Evolutionary conservation across 2,329 filamentous ascomycete species (phyloP).

Genomic region (Aspergillus sp.): DNA sequence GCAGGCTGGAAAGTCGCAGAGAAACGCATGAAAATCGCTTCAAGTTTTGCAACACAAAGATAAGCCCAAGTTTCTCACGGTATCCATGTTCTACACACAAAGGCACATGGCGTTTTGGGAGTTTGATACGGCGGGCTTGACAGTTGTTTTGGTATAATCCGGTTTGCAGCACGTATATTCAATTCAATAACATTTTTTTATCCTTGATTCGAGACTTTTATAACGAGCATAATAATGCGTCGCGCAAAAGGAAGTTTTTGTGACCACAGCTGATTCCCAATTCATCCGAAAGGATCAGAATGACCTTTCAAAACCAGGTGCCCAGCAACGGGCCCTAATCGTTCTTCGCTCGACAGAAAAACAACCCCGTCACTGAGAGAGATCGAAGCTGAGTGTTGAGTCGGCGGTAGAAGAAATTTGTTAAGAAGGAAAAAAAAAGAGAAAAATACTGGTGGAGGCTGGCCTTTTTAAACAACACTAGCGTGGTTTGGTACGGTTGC

Average conservation of each 20-base stretch:
- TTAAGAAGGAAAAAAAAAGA: slow-evolving; percentile 46
- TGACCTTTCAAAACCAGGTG: slow-evolving; percentile 70
- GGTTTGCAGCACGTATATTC: slow-evolving; percentile 15
- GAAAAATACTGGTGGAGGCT: slow-evolving; percentile 29
- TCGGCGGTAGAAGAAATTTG: slow-evolving; percentile 54
- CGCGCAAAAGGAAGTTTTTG: slow-evolving; percentile 33
- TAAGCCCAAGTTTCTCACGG: slow-evolving; percentile 29
- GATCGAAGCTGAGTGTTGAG: slow-evolving; percentile 57
- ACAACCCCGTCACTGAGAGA: slow-evolving; percentile 59
- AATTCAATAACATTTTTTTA: slow-evolving; percentile 1
- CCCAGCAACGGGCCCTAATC: slow-evolving; percentile 69
- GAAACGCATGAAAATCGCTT: slow-evolving; percentile 46
- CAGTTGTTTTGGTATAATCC: slow-evolving; percentile 3
- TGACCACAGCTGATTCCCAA: slow-evolving; percentile 77
- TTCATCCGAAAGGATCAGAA: slow-evolving; percentile 65
- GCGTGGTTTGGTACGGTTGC: slow-evolving; percentile 36
- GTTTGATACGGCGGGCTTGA: slow-evolving; percentile 8
- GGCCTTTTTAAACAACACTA: slow-evolving; percentile 35
- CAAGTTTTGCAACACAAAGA: slow-evolving; percentile 55
- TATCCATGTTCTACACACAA: slow-evolving; percentile 12
- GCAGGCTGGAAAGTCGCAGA: slow-evolving; percentile 65
- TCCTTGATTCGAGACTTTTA: slow-evolving; percentile 7
- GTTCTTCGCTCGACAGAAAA: slow-evolving; percentile 72
- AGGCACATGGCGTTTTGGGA: slow-evolving; percentile 25
- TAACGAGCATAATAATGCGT: neutral